Percentiles rank a stretch among this genome's conserved stretches.
These are phyloP conservation scores for Phanerochaete carnosa DNA, from an alignment of 768 basidiomycete species.

Conservation along the genomic window DNA sequence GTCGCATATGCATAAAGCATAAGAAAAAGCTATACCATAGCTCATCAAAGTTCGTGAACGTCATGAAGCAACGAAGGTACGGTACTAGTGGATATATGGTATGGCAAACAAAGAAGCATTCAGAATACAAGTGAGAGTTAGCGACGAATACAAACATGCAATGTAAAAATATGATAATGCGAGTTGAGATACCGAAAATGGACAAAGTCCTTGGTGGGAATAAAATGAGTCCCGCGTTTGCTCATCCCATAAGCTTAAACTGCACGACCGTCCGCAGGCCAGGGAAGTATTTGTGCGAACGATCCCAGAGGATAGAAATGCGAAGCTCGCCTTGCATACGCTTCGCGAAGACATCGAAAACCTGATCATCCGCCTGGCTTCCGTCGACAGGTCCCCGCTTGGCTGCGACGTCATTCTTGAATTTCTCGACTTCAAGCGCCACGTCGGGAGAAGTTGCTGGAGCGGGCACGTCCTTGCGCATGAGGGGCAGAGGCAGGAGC, in stretches of 20 bases:
- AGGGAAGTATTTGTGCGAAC: constrained; percentile 48
- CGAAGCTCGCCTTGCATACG: constrained; percentile 55
- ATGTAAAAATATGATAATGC: not conserved
- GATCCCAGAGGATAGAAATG: constrained; percentile 48
- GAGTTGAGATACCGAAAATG: not conserved
- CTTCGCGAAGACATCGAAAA: constrained; percentile 20
- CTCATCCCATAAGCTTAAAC: constrained; percentile 45
- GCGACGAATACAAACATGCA: not conserved
- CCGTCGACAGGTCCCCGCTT: not conserved
- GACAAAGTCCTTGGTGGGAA: not conserved
- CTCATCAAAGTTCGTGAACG: too few relatives aligned
- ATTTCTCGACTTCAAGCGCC: not conserved
- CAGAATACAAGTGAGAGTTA: not conserved
- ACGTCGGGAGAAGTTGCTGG: not conserved
- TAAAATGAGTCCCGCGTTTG: not conserved
- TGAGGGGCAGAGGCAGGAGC: constrained; percentile 1
- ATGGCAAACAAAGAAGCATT: too few relatives aligned
- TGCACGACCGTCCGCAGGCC: constrained; percentile 53
- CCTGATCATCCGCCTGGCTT: not conserved
- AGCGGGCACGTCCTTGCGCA: not conserved
- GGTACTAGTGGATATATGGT: too few relatives aligned
- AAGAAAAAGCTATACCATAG: too few relatives aligned
- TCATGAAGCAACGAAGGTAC: too few relatives aligned
- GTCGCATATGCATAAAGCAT: too few relatives aligned
- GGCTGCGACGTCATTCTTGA: not conserved